Evolutionary conservation across 768 basidiomycete species (phyloP), one percentile per base, ranked within the genome.

Genomic region (Suillus americanus): DNA sequence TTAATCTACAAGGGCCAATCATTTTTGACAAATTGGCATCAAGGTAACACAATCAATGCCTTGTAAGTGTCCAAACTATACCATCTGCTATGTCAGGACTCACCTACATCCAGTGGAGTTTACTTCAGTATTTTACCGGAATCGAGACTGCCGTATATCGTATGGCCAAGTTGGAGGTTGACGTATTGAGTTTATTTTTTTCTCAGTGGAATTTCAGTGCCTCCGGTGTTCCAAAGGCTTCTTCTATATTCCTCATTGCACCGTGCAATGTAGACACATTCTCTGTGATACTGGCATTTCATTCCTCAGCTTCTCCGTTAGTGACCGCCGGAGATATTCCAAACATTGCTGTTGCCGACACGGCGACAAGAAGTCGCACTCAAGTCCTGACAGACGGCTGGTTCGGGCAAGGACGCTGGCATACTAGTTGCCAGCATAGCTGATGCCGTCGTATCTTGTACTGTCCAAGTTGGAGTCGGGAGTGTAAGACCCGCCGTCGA

Each of bases 11-110:
- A 66, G 51, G 68, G 68, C 10, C 20, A 54, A 40, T 18, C 41
- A 41, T 46, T 35, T 69, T 68, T 25, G n/a, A 62, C 51, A n/a
- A 41, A 62, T 25, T 69, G 65, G 68, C 54, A 57, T 9, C 69
- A 66, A 40, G 56, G 62, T 40, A 68, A 68, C 53, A 35, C 59
- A 10, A 28, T 50, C 25, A 50, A 50, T 28, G 48, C 48, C 16
- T 50, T 25, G 1, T 50, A 25, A 50, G 48, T 28, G 53, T 10
- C 37, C 35, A 9, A 64, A 64, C 35, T 68, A n/a, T n/a, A n/a
- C n/a, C n/a, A n/a, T n/a, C n/a, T n/a, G n/a, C n/a, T n/a, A n/a
- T n/a, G n/a, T n/a, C n/a, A n/a, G n/a, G n/a, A n/a, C n/a, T n/a
- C n/a, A n/a, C n/a, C n/a, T n/a, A n/a, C n/a, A n/a, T n/a, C n/a